Conservation (phyloP, 805 yeast genomes). For the Candida lessepsii region DNA sequence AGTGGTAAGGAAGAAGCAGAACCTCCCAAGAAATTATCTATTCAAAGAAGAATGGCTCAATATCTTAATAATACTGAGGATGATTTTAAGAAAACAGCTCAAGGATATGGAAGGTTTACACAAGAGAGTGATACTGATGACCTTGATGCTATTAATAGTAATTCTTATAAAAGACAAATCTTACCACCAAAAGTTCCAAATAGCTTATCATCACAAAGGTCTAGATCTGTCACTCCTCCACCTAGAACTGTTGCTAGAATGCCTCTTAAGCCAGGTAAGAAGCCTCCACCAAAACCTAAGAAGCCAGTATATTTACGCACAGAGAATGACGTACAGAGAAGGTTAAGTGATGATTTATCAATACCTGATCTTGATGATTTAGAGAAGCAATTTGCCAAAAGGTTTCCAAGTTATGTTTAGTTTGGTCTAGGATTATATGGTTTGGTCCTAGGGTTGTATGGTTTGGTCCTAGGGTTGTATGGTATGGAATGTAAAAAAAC, state of each 20-base stretch:
- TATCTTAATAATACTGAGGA: constrained; percentile 39
- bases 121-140: constrained; percentile 34
- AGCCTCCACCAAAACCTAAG: constrained; percentile 62
- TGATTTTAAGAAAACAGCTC: constrained; percentile 60
- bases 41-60: constrained; percentile 56
- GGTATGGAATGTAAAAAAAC: no score
- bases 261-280: constrained; percentile 2
- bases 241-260: neutral
- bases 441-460: no score
- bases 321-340: constrained; percentile 19
- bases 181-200: constrained; percentile 39
- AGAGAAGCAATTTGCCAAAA: constrained; percentile 54
- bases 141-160: constrained; percentile 29
- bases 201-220: constrained; percentile 23
- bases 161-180: constrained; percentile 11
- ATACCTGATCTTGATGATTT: constrained; percentile 57
- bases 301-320: constrained; percentile 58
- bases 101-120: constrained; percentile 80
- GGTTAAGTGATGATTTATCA: constrained; percentile 42
- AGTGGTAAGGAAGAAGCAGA: constrained; percentile 9
- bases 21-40: constrained; percentile 30
- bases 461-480: no score
- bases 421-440: no score
- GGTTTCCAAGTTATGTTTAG: constrained; percentile 61
- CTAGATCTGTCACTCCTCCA: constrained; percentile 8